Percentiles rank a stretch among this genome's conserved stretches.
Evolutionary conservation across 768 basidiomycete species (phyloP).

Genomic region (Amyloporia xantha): DNA sequence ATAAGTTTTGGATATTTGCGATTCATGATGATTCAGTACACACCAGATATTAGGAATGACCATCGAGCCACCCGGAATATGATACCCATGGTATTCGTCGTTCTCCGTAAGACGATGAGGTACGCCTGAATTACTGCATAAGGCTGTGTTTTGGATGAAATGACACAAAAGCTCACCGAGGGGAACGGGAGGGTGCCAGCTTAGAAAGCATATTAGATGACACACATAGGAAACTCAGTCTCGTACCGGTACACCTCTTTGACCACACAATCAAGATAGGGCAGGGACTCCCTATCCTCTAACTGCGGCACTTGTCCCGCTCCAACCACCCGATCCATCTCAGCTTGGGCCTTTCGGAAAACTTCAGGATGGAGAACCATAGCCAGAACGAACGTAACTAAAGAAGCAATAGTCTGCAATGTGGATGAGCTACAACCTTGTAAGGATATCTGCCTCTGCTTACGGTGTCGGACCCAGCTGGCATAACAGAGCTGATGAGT

Average conservation of each 20-base stretch:
- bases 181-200: not conserved
- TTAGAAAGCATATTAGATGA: not conserved
- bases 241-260: constrained; percentile 23
- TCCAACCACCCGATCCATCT: constrained; percentile 22
- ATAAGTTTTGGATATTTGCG: not conserved
- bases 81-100: constrained; percentile 13
- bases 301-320: constrained; percentile 20
- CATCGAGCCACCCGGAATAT: constrained; percentile 6
- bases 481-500: not conserved
- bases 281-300: constrained; percentile 18
- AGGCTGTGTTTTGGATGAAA: not conserved
- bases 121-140: not conserved
- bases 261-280: constrained; percentile 21
- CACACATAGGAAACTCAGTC: not conserved
- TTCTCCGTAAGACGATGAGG: constrained; percentile 11
- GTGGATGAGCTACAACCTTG: not conserved
- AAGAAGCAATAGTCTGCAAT: not conserved
- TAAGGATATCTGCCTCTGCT: no score
- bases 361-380: constrained; percentile 23
- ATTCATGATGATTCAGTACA: not conserved
- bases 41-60: constrained; percentile 11
- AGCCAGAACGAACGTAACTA: constrained; percentile 20
- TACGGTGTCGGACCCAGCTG: constrained; percentile 20
- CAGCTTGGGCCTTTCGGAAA: constrained; percentile 19
- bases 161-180: not conserved